phyloP scores from a whole-genome alignment of 768 basidiomycete species.

The Mycena alexandri region DNA sequence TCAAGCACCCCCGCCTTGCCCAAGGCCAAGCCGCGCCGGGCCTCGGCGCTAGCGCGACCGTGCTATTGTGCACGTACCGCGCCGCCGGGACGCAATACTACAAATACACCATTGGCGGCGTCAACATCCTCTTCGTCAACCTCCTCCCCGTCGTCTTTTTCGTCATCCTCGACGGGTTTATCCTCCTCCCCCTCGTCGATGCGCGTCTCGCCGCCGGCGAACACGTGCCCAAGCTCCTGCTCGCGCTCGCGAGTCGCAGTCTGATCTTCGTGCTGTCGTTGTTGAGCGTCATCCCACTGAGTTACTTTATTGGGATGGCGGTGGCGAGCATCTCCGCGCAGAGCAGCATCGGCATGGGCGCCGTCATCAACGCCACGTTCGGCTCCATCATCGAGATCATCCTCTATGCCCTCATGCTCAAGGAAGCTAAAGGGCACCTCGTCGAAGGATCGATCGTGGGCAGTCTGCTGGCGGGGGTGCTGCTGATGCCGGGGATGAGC shows the following conservation, averaged over 20 bases:
- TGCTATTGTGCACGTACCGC: constrained; percentile 94
- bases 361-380: constrained; percentile 99
- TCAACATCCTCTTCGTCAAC: constrained; percentile 98
- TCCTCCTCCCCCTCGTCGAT: constrained; percentile 82
- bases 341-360: constrained; percentile 98
- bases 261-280: constrained; percentile 89
- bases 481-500: constrained; percentile 96
- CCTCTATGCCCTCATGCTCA: constrained; percentile 90
- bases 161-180: constrained; percentile 92
- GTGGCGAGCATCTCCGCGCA: constrained; percentile 99
- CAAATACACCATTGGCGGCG: constrained; percentile 99
- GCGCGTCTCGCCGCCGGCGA: constrained; percentile 64
- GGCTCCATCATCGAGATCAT: constrained; percentile 99
- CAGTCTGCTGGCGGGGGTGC: constrained; percentile 92
- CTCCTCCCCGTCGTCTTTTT: constrained; percentile 94
- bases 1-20: constrained; percentile 80
- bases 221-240: constrained; percentile 74
- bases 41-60: constrained; percentile 85
- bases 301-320: constrained; percentile 99
- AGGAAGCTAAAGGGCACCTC: constrained; percentile 90
- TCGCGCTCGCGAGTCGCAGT: constrained; percentile 76
- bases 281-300: constrained; percentile 94
- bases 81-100: constrained; percentile 93
- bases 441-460: constrained; percentile 99
- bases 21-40: constrained; percentile 93